Base-by-base conservation (phyloP, 495 filamentous ascomycete species). In the Penicillium arizonense region DNA sequence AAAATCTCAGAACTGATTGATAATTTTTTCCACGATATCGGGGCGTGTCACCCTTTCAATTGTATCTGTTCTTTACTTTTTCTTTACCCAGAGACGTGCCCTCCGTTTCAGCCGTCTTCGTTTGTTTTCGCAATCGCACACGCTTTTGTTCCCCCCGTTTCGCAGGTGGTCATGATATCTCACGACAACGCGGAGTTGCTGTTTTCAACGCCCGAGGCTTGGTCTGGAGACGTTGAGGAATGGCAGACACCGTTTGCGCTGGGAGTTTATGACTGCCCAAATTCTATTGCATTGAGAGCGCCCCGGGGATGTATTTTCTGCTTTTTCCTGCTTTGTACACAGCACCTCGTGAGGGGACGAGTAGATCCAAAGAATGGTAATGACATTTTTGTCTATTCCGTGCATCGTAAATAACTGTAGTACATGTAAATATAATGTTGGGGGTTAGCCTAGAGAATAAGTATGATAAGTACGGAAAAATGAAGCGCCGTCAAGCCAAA, bases 401-500 rank as follows among this genome's bases (percentile, higher is more conserved):
- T 36, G 6, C 16, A 6, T n/a, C 2, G 33, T 47, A 47, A 23
- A 47, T 8, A 14, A 16, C 8, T 30, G 28, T 18, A 14, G 10
- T 16, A 4, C 14, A 11, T 37, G 7, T 28, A 48, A 14, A 9
- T 18, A 34, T 13, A 14, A 28, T 44, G 9, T 30, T 33, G 14
- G 18, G 18, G 1, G 18, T 18, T 18, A 18, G 18, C 18, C 18
- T 9, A 24, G 6, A 24, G 8, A 16, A 23, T 4, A 7, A 26
- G 28, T 30, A 5, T 30, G 28, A 30, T 4, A 30, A 30, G 28
- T 30, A 30, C 67, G 70, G 70, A 55, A 61, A 65, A 75, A 75
- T 66, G 62, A 72, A 71, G 54, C 67, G 70, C 70, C 69, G 72
- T 69, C 58, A 60, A 63, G 71, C 66, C 72, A 76, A 69, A 30